Evolutionary conservation across 2,329 filamentous ascomycete species (phyloP).

Genomic region (Aspergillus ochraceoroseus): DNA sequence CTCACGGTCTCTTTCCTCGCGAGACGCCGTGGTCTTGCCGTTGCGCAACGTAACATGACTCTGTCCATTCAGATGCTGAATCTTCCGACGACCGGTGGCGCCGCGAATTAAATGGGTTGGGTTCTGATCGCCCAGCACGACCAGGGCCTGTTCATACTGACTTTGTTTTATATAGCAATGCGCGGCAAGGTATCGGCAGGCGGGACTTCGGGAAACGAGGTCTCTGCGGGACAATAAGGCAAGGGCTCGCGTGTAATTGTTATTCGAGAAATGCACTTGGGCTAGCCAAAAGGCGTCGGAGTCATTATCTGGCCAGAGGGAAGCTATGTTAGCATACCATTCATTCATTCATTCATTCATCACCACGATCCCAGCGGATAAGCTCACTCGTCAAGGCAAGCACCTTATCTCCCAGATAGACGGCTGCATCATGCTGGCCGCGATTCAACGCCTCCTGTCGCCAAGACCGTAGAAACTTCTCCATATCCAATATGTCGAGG

Average conservation of each 20-base stretch:
- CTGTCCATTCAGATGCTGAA: slow-evolving; percentile 60
- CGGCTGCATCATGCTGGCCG: slow-evolving; percentile 92
- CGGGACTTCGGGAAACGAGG: slow-evolving; percentile 68
- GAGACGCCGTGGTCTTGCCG: slow-evolving; percentile 45
- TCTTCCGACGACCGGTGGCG: slow-evolving; percentile 64
- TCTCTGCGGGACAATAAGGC: slow-evolving; percentile 79
- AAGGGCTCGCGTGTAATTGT: slow-evolving; percentile 89
- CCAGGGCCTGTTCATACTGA: slow-evolving; percentile 82
- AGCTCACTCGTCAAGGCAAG: slow-evolving; percentile 80
- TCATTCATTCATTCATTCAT: not conserved
- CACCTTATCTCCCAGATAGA: slow-evolving; percentile 96
- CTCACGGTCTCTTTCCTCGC: slow-evolving; percentile 61
- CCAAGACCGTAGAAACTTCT: slow-evolving; percentile 90
- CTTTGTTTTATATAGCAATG: slow-evolving; percentile 92
- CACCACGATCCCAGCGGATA: slow-evolving; percentile 12
- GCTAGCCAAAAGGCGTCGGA: slow-evolving; percentile 95
- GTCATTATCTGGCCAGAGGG: slow-evolving; percentile 64
- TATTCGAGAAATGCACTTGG: slow-evolving; percentile 94
- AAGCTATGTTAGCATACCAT: slow-evolving; percentile 8
- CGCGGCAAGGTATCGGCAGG: slow-evolving; percentile 86
- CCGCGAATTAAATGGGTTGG: slow-evolving; percentile 80
- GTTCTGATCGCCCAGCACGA: slow-evolving; percentile 83
- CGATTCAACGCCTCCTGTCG: slow-evolving; percentile 92
- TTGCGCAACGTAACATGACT: slow-evolving; percentile 48
- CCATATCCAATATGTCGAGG: slow-evolving; percentile 55